Evolutionary conservation across 306 rosid species (phyloP).

Genomic region (Glycine soja): DNA sequence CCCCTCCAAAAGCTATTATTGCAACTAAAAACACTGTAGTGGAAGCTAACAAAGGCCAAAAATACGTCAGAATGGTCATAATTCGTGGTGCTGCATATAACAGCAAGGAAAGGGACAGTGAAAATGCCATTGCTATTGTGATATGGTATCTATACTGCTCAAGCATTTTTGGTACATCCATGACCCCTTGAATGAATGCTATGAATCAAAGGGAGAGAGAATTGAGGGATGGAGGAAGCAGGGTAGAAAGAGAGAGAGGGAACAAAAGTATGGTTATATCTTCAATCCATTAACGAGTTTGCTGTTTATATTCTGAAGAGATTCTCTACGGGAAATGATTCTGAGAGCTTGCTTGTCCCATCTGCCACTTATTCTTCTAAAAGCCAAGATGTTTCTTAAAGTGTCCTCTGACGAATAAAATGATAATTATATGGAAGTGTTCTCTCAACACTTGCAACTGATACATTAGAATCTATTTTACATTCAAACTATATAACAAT

Average conservation of each 20-base stretch:
- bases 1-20: slow-evolving; percentile 62
- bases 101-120: slow-evolving; percentile 50
- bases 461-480: no score
- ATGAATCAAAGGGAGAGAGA: slow-evolving; percentile 16
- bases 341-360: slow-evolving; percentile 52
- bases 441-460: no score
- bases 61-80: slow-evolving; percentile 61
- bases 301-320: slow-evolving; percentile 36
- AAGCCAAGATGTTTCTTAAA: slow-evolving; percentile 41
- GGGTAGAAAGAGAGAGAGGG: slow-evolving; percentile 28
- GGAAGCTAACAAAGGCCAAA: slow-evolving; percentile 85
- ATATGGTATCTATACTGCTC: slow-evolving; percentile 67
- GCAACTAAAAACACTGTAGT: slow-evolving; percentile 63
- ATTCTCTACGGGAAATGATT: slow-evolving; percentile 43
- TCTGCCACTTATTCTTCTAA: slow-evolving; percentile 43
- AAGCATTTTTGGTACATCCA: slow-evolving; percentile 64
- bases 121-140: slow-evolving; percentile 56
- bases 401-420: slow-evolving; percentile 10
- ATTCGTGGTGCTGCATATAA: slow-evolving; percentile 68
- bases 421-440: no score
- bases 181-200: slow-evolving; percentile 7
- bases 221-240: background rate
- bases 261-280: slow-evolving; percentile 15
- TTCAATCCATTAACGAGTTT: slow-evolving; percentile 24
- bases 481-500: no score